phyloP scores from a whole-genome alignment of 805 yeast species.

The Teunomyces pallodes region DNA sequence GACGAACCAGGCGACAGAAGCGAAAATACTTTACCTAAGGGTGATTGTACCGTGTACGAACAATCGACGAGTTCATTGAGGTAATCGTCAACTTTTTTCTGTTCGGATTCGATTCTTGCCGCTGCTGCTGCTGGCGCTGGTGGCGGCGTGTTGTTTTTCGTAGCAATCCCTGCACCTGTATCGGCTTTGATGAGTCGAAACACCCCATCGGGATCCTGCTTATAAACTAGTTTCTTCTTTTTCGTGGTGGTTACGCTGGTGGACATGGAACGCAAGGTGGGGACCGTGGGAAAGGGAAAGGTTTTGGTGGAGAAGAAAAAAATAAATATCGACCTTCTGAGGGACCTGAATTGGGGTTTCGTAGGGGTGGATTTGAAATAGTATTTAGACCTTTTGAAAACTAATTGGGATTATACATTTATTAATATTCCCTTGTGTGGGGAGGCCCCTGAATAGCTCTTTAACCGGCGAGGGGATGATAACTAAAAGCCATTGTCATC shows the following conservation, averaged over 20 bases:
- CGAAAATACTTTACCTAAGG: slow-evolving; percentile 2
- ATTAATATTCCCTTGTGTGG: neutral
- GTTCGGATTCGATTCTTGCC: slow-evolving; percentile 2
- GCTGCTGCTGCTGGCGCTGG: neutral
- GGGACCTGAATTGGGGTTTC: too few species aligned
- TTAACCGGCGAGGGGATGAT: neutral
- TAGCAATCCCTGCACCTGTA: slow-evolving; percentile 2
- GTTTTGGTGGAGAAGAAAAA: too few species aligned
- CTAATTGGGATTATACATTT: too few species aligned
- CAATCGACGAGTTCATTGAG: slow-evolving; percentile 32
- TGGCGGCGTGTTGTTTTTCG: neutral
- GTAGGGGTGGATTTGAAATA: too few species aligned
- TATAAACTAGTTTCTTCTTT: slow-evolving; percentile 32
- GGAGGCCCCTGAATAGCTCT: neutral
- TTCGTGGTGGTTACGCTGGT: slow-evolving; percentile 6
- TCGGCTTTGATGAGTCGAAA: slow-evolving; percentile 32
- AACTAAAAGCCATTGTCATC: neutral
- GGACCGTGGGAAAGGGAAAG: too few species aligned
- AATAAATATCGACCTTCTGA: too few species aligned
- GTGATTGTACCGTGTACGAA: slow-evolving; percentile 24
- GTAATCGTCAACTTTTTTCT: slow-evolving; percentile 22
- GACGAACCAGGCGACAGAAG: neutral
- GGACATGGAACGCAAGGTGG: neutral
- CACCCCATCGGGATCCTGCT: slow-evolving; percentile 40
- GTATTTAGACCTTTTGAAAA: too few species aligned